Evolutionary conservation across 306 rosid genomes (phyloP).

Genomic region (Corylus heterophylla): DNA sequence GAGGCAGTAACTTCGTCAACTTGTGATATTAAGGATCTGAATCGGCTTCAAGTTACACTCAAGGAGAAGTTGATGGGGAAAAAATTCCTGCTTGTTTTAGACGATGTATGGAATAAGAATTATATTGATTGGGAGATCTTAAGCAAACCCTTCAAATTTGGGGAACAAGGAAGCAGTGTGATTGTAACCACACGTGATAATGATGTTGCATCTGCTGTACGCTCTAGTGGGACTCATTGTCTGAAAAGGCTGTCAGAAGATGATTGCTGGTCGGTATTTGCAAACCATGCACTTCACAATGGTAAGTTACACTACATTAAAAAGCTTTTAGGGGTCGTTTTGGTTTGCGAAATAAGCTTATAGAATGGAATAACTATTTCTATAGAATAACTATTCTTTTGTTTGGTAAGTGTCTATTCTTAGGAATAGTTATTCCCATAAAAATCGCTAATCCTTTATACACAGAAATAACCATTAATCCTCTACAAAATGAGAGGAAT

Average conservation of each 20-base stretch:
- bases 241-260: slow-evolving; percentile 14
- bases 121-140: slow-evolving; percentile 13
- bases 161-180: slow-evolving; percentile 11
- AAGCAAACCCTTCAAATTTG: not conserved
- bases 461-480: too few relatives aligned
- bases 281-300: slow-evolving; percentile 21
- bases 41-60: not conserved
- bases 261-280: slow-evolving; percentile 30
- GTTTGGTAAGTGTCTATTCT: too few relatives aligned
- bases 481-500: too few relatives aligned
- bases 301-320: too few relatives aligned
- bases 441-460: too few relatives aligned
- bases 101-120: slow-evolving; percentile 35
- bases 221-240: not conserved
- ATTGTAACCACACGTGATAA: slow-evolving; percentile 26
- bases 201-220: slow-evolving; percentile 12
- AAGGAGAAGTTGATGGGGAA: not conserved
- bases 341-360: too few relatives aligned
- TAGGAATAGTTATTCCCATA: too few relatives aligned
- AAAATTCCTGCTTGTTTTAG: slow-evolving; percentile 30
- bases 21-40: not conserved
- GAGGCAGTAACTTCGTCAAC: slow-evolving; percentile 2
- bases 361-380: too few relatives aligned
- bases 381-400: too few relatives aligned
- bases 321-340: too few relatives aligned